phyloP scores from a whole-genome alignment of 192 early-diverging fungal genomes.

The Backusella tarrabulga region DNA sequence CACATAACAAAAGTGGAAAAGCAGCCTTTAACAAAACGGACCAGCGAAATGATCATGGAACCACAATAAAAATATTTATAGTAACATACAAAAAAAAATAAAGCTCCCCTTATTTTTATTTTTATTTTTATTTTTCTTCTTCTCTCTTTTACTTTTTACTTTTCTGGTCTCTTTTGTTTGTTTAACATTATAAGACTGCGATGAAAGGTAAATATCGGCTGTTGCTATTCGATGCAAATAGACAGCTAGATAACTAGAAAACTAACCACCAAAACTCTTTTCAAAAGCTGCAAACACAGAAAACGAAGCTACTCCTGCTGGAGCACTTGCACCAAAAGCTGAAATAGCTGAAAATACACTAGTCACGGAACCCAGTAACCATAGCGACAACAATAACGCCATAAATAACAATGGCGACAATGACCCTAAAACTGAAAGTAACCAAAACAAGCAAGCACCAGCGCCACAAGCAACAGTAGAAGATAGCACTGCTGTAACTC shows the following conservation, averaged over 20 bases:
- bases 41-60: neutral
- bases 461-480: neutral
- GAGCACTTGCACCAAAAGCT: conserved; percentile 5
- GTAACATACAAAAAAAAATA: neutral
- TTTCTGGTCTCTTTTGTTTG: neutral
- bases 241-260: neutral
- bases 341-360: neutral
- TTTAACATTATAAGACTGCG: neutral
- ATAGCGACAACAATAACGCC: neutral
- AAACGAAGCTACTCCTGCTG: conserved; percentile 4
- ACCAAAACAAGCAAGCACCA: neutral
- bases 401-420: neutral
- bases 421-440: neutral
- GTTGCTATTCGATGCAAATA: neutral
- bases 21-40: neutral
- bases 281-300: neutral
- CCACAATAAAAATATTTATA: neutral
- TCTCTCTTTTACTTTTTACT: neutral
- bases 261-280: neutral
- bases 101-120: neutral
- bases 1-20: neutral
- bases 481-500: neutral
- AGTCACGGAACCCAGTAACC: neutral
- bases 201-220: neutral
- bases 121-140: neutral